Evolutionary conservation across 345 rosid genomes (phyloP).

Genomic region (Cochlearia excelsa): DNA sequence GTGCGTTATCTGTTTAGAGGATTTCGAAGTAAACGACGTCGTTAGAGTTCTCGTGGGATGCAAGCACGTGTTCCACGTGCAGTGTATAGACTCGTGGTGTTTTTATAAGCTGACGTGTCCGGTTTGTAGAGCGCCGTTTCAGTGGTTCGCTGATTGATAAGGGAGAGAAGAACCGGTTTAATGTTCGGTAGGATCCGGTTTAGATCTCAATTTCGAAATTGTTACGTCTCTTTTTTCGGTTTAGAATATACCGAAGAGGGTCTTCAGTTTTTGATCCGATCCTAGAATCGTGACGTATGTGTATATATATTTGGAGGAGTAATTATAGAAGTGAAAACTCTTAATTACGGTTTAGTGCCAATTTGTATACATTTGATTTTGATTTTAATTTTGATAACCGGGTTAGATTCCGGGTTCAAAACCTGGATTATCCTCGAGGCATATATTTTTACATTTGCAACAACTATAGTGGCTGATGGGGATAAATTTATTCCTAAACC

Average conservation of each 20-base stretch:
- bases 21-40: slow-evolving; percentile 25
- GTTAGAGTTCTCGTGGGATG: slow-evolving; percentile 30
- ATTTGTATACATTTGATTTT: too few species aligned
- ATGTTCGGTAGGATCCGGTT: slow-evolving; percentile 29
- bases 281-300: slow-evolving; percentile 8
- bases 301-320: too few species aligned
- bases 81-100: slow-evolving; percentile 40
- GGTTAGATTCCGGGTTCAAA: too few species aligned
- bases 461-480: too few species aligned
- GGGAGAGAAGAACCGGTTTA: slow-evolving; percentile 1
- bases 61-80: slow-evolving; percentile 37
- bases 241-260: neutral
- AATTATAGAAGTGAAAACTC: too few species aligned
- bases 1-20: slow-evolving; percentile 36
- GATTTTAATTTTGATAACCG: too few species aligned
- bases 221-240: neutral
- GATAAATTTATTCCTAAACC: too few species aligned
- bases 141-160: slow-evolving; percentile 31
- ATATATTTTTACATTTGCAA: too few species aligned
- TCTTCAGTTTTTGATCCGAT: slow-evolving; percentile 1
- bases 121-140: slow-evolving; percentile 35
- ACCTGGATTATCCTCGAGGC: too few species aligned
- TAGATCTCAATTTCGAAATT: slow-evolving; percentile 7
- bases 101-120: slow-evolving; percentile 37
- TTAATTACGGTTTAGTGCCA: too few species aligned